Evolutionary conservation across 306 rosid genomes (phyloP).

Genomic region (Vigna trinervia): DNA sequence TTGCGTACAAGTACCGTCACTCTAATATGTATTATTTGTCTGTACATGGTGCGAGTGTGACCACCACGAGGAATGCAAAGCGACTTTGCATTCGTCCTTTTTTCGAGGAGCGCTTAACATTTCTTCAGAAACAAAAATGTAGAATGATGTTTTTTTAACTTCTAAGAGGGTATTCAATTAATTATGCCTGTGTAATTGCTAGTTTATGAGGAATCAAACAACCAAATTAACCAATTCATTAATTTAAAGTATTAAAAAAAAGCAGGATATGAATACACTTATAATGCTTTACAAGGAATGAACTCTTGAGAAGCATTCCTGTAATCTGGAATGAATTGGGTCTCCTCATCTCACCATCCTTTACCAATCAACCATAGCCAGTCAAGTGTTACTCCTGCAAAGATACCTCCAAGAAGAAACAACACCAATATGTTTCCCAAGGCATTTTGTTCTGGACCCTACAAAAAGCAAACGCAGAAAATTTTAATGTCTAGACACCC

Average conservation of each 20-base stretch:
- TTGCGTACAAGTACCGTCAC: not conserved
- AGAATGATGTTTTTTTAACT: too few species aligned
- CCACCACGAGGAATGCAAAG: not conserved
- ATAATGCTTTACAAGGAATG: not conserved
- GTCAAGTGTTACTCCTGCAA: constrained; percentile 88
- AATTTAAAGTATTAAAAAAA: not conserved
- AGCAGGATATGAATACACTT: not conserved
- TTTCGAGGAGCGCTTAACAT: too few species aligned
- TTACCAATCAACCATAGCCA: constrained; percentile 96
- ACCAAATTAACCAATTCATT: not conserved
- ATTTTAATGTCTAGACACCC: not conserved
- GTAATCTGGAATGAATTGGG: constrained; percentile 22
- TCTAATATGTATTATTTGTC: not conserved
- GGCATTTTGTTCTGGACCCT: constrained; percentile 99
- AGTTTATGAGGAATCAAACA: not conserved
- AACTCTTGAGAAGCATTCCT: not conserved
- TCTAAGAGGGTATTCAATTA: too few species aligned
- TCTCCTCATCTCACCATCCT: constrained; percentile 87
- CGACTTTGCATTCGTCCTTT: too few species aligned
- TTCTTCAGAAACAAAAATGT: too few species aligned
- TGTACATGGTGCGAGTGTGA: not conserved
- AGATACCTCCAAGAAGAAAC: constrained; percentile 80
- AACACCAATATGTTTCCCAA: constrained; percentile 83
- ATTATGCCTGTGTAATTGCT: too few species aligned
- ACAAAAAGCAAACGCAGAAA: constrained; percentile 27